Base-by-base conservation (phyloP, 768 basidiomycete species). In the Collybiopsis luxurians region DNA sequence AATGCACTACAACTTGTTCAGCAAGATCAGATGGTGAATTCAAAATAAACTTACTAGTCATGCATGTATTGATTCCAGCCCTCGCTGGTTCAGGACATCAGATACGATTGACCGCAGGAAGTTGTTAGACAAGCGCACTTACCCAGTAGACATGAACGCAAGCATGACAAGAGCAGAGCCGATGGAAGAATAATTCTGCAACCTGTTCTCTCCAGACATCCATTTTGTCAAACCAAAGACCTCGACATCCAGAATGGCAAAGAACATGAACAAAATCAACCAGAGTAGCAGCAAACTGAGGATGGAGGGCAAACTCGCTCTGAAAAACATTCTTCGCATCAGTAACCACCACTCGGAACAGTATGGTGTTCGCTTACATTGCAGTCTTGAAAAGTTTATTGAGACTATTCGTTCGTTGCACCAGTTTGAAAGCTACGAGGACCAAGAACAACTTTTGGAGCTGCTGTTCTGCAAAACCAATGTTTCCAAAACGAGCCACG, bases 11-110 rank as follows among this genome's bases (percentile, higher is more conserved):
- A 48, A 59, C n/a, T 48, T 11, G 57, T 26, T n/a, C n/a, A 44
- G 21, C 45, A 57, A 65, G 43, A 52, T 51, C 30, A 38, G n/a
- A 30, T 39, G 24, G 31, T 12, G 40, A 57, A 2, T 52, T 31
- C 27, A 3, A 17, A 5, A 24, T 50, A 30, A 5, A 72, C 88
- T 66, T 68, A 95, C 92, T 85, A 96, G 72, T 98, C 92, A 67
- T 98, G 95, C 96, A 98, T 98, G 69, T 88, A 97, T 63, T 88
- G 85, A 67, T 98, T 98, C 96, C 96, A 98, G 0, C 87, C 92
- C 69, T 98, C 95, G 9, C 95, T 95, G 61, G 6, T 61, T 52
- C 17, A 17, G 27, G 53, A 45, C 45, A 50, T 62, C 28, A 61
- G 56, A 52, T 4, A 42, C 62, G 36, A 67, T 45, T 51, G 51